These are phyloP conservation scores for Dimargaris xerosporica DNA, from an alignment of 192 early-diverging fungal species.

Conservation along the genomic window DNA sequence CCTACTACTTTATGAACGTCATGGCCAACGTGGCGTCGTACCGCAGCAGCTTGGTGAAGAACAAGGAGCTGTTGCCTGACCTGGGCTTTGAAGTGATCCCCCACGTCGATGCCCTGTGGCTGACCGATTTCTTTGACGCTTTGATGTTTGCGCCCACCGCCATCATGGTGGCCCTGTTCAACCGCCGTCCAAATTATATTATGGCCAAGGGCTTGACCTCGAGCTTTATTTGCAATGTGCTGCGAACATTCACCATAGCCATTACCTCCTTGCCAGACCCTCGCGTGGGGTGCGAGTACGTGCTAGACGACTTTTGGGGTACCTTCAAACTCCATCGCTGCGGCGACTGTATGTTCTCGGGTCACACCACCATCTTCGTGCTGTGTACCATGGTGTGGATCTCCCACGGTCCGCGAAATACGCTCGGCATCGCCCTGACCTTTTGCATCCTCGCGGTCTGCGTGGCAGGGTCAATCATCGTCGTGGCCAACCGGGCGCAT, in stretches of 20 bases:
- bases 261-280: conserved; percentile 51
- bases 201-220: conserved; percentile 32
- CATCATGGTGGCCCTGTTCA: conserved; percentile 26
- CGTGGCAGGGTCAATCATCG: conserved; percentile 37
- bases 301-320: conserved; percentile 35
- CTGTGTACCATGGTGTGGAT: conserved; percentile 42
- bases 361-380: conserved; percentile 47
- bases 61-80: conserved; percentile 27
- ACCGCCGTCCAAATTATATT: conserved; percentile 37
- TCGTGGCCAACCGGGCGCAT: conserved; percentile 47
- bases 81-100: conserved; percentile 42
- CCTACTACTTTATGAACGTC: conserved; percentile 42
- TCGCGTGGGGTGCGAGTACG: conserved; percentile 36
- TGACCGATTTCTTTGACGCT: conserved; percentile 45
- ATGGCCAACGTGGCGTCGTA: conserved; percentile 47
- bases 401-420: conserved; percentile 30
- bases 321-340: conserved; percentile 40
- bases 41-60: conserved; percentile 29
- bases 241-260: conserved; percentile 45
- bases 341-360: conserved; percentile 49
- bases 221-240: conserved; percentile 35
- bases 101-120: conserved; percentile 30
- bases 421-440: conserved; percentile 19
- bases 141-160: conserved; percentile 36
- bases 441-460: conserved; percentile 29